These are phyloP conservation scores for Dioszegia aurantiaca DNA, from an alignment of 768 basidiomycete genomes.

Conservation along the genomic window DNA sequence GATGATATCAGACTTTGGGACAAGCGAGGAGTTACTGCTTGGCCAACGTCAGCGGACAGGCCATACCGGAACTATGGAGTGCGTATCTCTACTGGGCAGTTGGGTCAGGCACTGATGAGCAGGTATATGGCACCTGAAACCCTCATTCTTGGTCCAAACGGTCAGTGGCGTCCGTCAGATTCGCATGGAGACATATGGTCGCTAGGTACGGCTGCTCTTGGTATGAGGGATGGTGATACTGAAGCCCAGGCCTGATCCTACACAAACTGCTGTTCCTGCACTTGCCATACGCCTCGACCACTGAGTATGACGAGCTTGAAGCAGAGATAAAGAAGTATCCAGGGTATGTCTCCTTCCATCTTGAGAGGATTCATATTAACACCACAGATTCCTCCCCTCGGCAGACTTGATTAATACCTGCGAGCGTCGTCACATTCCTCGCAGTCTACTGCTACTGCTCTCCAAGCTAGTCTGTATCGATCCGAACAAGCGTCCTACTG, in stretches of 20 bases:
- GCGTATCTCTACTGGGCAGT: slow-evolving; percentile 46
- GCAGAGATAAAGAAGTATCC: slow-evolving; percentile 69
- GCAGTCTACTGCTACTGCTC: slow-evolving; percentile 67
- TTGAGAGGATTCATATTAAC: background rate
- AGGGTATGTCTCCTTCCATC: slow-evolving; percentile 58
- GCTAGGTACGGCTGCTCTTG: slow-evolving; percentile 57
- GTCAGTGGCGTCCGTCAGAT: slow-evolving; percentile 67
- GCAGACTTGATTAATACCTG: slow-evolving; percentile 60
- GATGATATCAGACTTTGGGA: slow-evolving; percentile 94
- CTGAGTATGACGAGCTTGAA: slow-evolving; percentile 69
- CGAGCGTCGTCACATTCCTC: slow-evolving; percentile 68
- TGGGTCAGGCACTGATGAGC: background rate
- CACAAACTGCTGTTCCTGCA: slow-evolving; percentile 90
- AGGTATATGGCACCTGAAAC: slow-evolving; percentile 71
- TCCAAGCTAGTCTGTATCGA: slow-evolving; percentile 66
- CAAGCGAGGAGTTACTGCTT: slow-evolving; percentile 83
- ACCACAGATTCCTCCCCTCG: slow-evolving; percentile 59
- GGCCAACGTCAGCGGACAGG: slow-evolving; percentile 70
- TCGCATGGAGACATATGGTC: slow-evolving; percentile 97
- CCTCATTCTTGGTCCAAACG: slow-evolving; percentile 65
- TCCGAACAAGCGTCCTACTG: slow-evolving; percentile 65
- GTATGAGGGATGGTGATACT: background rate
- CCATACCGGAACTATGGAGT: slow-evolving; percentile 95
- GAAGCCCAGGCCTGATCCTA: slow-evolving; percentile 66
- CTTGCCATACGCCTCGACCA: slow-evolving; percentile 71